Evolutionary conservation across 139 green algal genomes (phyloP).

Genomic region (Trebouxia sp.): DNA sequence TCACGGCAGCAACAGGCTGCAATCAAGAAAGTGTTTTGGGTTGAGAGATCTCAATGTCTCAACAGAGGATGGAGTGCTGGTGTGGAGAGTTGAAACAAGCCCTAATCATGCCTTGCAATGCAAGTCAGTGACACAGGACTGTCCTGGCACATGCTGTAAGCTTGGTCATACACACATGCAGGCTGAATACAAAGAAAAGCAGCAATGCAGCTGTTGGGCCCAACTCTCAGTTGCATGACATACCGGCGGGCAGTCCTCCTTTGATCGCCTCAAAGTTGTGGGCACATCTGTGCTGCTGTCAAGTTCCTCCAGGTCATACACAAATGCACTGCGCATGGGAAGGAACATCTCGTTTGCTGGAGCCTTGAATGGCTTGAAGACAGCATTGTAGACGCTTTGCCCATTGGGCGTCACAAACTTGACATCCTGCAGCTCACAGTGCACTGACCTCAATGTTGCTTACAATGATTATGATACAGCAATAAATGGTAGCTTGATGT

Average conservation of each 20-base stretch:
- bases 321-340: conserved; percentile 79
- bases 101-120: no score
- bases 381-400: conserved; percentile 54
- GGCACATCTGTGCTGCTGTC: conserved; percentile 66
- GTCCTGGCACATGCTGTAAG: no score
- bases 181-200: no score
- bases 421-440: conserved; percentile 29
- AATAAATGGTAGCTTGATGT: neutral
- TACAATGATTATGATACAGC: neutral
- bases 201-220: no score
- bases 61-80: no score
- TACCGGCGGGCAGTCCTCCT: conserved; percentile 83
- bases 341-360: conserved; percentile 68
- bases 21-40: neutral
- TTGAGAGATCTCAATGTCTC: no score
- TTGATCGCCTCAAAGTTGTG: conserved; percentile 84
- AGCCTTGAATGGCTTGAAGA: conserved; percentile 56
- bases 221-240: no score
- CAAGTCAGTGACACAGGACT: no score
- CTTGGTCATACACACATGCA: no score
- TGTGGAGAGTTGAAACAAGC: no score
- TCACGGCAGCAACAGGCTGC: conserved; percentile 41
- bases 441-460: no score
- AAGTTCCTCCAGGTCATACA: conserved; percentile 83
- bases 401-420: conserved; percentile 55